Base-by-base conservation (phyloP, 75 land plant species). In the Picea sitchensis region DNA sequence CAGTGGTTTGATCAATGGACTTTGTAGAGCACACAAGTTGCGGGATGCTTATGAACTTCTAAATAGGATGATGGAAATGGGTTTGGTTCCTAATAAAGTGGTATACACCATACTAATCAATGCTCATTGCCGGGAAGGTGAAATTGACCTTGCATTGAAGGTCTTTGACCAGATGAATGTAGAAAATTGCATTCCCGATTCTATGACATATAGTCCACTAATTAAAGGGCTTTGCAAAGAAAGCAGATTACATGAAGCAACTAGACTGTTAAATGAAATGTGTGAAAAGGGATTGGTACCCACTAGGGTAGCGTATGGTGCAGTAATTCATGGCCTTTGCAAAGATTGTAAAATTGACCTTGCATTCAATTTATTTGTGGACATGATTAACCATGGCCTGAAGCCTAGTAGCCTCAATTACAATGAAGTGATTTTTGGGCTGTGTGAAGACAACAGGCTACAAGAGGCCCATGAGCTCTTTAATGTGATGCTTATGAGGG, bases 91-190 rank as follows among this genome's bases (percentile, higher is more conserved):
- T 59, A 86, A 86, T 79, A 84, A 80, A 26, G 71, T 76, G 9
- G 78, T 82, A 67, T 85, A 86, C 38, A 86, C 26, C n/a, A 73
- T 54, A 56, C 83, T 91, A 20, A 86, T 91, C 13, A 75, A 82
- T 75, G 91, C 91, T 4, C 81, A 81, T 38, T 86, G 84, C 75
- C 88, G 85, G 84, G 80, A 76, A 78, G 85, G 84, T 69, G 69
- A 72, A 54, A 67, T 84, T 38, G 83, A 75, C n/a, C 67, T 77
- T 51, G 93, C 91, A 78, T 77, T 86, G 30, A 34, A 79, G 26
- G 58, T 86, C 36, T 72, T 54, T 61, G 79, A 85, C 63, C 86
- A 94, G 73, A 90, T 92, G 94, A 92, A 87, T 73, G 81, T 90
- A 12, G 86, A 85, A 36, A 92, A 86, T 17, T 94, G 87, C 77